Evolutionary conservation across 139 green algal species (phyloP).

Genomic region (Tetratostichococcus sp.): DNA sequence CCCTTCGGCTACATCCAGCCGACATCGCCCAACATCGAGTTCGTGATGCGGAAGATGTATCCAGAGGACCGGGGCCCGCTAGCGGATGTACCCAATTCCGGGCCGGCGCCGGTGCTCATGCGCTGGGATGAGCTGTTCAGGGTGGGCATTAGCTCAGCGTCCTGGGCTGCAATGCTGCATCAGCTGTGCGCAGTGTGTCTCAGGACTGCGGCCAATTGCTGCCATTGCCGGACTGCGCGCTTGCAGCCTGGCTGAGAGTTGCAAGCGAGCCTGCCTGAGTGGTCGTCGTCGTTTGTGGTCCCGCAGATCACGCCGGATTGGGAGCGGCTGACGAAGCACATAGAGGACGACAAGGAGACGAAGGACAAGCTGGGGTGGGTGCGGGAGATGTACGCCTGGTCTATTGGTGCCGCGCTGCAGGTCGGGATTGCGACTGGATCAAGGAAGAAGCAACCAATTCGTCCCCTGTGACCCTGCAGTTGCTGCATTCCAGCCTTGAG

Average conservation of each 20-base stretch:
- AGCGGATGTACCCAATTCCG: slow-evolving; percentile 33
- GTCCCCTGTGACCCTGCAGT: no score
- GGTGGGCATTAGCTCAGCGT: no score
- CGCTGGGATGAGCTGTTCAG: slow-evolving; percentile 43
- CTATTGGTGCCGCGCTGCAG: slow-evolving; percentile 29
- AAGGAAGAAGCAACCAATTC: no score
- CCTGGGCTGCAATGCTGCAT: not conserved
- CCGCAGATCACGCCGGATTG: slow-evolving; percentile 63
- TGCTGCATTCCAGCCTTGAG: not conserved
- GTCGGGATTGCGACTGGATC: not conserved
- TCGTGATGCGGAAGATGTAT: slow-evolving; percentile 47
- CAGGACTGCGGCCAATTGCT: not conserved
- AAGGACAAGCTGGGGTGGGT: slow-evolving; percentile 73
- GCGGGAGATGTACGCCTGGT: slow-evolving; percentile 90
- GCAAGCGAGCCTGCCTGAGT: no score
- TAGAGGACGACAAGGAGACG: slow-evolving; percentile 62
- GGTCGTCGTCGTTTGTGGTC: no score
- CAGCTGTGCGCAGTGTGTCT: no score
- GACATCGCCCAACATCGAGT: slow-evolving; percentile 10
- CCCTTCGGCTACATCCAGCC: slow-evolving; percentile 79
- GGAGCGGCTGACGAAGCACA: slow-evolving; percentile 66
- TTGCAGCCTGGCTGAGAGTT: no score
- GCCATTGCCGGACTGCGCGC: no score
- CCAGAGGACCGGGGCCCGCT: slow-evolving; percentile 25
- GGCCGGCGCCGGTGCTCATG: slow-evolving; percentile 41